These are phyloP conservation scores for Isatis tinctoria DNA, from an alignment of 345 rosid species.

Conservation along the genomic window DNA sequence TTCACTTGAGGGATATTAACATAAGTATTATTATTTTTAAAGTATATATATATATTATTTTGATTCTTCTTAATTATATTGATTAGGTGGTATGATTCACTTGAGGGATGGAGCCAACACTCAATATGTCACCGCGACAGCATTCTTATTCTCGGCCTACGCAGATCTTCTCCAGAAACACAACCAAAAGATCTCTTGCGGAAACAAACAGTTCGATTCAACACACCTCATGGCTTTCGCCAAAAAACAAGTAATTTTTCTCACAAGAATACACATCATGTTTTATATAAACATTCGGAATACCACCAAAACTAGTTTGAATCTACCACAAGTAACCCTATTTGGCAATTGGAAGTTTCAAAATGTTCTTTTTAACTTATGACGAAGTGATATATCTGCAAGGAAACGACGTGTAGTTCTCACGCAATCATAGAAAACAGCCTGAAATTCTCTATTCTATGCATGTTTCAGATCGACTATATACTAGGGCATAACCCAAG, in stretches of 20 bases:
- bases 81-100: slow-evolving; percentile 67
- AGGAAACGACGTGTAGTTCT: not conserved
- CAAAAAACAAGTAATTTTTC: slow-evolving; percentile 49
- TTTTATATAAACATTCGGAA: not conserved
- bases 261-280: not conserved
- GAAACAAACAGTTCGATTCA: slow-evolving; percentile 44
- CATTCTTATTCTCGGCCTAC: slow-evolving; percentile 52
- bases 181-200: slow-evolving; percentile 55
- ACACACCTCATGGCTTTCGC: slow-evolving; percentile 53
- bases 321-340: not conserved
- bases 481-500: slow-evolving; percentile 69
- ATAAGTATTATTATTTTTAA: not conserved
- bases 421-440: not conserved
- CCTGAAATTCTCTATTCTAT: not conserved
- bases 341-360: not conserved
- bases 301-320: not conserved
- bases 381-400: not conserved
- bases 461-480: slow-evolving; percentile 68
- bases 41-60: not conserved
- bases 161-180: slow-evolving; percentile 41
- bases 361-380: not conserved
- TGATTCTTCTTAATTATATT: not conserved
- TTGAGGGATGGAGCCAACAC: slow-evolving; percentile 85
- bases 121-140: slow-evolving; percentile 69
- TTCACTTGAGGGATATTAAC: slow-evolving; percentile 54